Evolutionary conservation across 2,329 filamentous ascomycete species (phyloP), one percentile per base, ranked within the genome.

Genomic region (Botrytis medusae): DNA sequence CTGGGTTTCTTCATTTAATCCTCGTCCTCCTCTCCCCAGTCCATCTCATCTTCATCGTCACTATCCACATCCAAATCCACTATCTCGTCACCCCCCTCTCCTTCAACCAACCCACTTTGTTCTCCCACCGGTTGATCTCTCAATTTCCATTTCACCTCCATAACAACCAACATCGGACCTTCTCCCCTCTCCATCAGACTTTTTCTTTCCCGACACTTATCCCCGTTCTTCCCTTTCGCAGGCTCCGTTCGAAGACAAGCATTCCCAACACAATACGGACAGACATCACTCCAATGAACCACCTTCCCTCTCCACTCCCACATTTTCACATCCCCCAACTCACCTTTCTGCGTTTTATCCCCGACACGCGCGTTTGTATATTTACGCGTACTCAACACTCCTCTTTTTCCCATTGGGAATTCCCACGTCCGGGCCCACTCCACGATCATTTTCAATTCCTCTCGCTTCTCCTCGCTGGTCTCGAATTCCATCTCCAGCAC

Each of bases 401-500:
- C 54, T 3, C 74, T 74, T 8, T 72, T 73, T 1, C 44, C 68
- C 69, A 78, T 46, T 0, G 77, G 77, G 46, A 79, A 79, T 32
- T 63, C 75, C 77, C 77, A 79, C 12, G 40, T 74, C 57, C 74
- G 74, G 1, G 78, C 78, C 65, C 75, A 76, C 48, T 76, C 73
- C 1, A 77, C 73, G 54, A 80, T 77, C 29, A 29, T 29, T 51
- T 69, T 65, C 40, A 80, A 64, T 48, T 80, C 77, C 16, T 59
- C 71, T n/a, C 72, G 71, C 69, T 78, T 78, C 57, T 80, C 77
- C 32, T 78, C 77, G 1, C 60, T 69, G 0, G 76, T 77, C 71
- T 80, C 78, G 22, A 80, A 74, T 51, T 79, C 77, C 25, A 79
- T 75, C 46, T 75, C 74, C 0, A 80, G 29, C 32, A 74, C 73